Evolutionary conservation across 768 basidiomycete genomes (phyloP).

Genomic region (Amanita phalloides): DNA sequence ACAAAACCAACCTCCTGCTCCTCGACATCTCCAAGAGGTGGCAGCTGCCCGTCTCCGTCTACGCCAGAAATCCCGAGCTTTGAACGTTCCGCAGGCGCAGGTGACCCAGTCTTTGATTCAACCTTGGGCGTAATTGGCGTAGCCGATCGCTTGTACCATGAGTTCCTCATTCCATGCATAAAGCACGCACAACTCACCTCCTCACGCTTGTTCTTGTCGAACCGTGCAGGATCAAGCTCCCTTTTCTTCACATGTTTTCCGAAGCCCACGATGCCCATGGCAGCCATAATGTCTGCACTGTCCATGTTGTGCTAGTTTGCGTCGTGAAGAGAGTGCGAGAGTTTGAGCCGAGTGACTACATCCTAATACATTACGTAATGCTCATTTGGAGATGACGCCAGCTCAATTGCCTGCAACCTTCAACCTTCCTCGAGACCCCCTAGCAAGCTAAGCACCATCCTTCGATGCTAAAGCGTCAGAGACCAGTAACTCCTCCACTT

Average conservation of each 20-base stretch:
- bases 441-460: neutral
- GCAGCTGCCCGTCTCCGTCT: slow-evolving; percentile 16
- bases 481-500: slow-evolving; percentile 33
- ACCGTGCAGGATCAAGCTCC: slow-evolving; percentile 62
- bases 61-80: neutral
- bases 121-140: neutral
- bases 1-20: slow-evolving; percentile 10
- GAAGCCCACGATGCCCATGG: slow-evolving; percentile 80
- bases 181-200: slow-evolving; percentile 17
- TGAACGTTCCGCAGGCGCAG: neutral
- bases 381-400: slow-evolving; percentile 11
- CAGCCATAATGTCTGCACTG: slow-evolving; percentile 62
- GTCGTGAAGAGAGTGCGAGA: neutral
- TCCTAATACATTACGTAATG: slow-evolving; percentile 1
- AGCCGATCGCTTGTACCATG: slow-evolving; percentile 1
- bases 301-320: slow-evolving; percentile 16
- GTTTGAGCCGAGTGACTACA: neutral
- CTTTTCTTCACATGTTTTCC: slow-evolving; percentile 64
- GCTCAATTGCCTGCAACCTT: slow-evolving; percentile 16
- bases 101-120: neutral
- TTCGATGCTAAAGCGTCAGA: slow-evolving; percentile 44
- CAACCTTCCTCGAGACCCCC: slow-evolving; percentile 9
- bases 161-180: neutral
- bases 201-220: slow-evolving; percentile 64
- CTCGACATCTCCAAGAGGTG: slow-evolving; percentile 10